phyloP scores from a whole-genome alignment of 148 eudicot genomes.

The Agrostemma githago region DNA sequence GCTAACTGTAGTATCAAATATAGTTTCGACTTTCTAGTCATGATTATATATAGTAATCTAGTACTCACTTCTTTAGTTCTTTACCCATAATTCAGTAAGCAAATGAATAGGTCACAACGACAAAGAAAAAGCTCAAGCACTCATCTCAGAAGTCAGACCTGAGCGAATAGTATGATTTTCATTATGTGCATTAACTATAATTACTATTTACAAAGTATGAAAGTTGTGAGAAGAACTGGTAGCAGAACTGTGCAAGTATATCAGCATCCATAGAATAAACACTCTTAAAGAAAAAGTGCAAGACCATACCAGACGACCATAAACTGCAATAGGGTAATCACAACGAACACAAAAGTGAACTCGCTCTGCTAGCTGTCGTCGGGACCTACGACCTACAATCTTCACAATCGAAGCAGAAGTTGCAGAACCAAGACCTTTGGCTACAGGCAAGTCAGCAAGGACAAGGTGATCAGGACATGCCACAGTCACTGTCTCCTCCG shows the following conservation, averaged over 20 bases:
- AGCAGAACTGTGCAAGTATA: neutral
- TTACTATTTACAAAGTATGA: neutral
- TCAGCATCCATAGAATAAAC: neutral
- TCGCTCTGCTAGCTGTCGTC: slow-evolving; percentile 89
- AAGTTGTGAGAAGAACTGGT: neutral
- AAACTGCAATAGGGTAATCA: slow-evolving; percentile 87
- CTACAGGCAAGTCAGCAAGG: slow-evolving; percentile 93
- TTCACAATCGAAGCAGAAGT: slow-evolving; percentile 52
- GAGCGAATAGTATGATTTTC: neutral
- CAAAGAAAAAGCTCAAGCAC: neutral
- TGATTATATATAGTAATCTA: too few species aligned
- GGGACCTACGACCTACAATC: slow-evolving; percentile 80
- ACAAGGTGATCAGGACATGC: slow-evolving; percentile 97
- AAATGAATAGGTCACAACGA: neutral
- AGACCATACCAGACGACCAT: slow-evolving; percentile 80
- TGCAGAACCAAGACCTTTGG: slow-evolving; percentile 81
- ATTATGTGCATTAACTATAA: neutral
- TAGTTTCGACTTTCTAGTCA: too few species aligned
- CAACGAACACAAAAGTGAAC: slow-evolving; percentile 96
- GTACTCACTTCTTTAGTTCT: too few species aligned
- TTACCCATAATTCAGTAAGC: neutral
- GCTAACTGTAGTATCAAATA: too few species aligned
- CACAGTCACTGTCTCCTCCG: slow-evolving; percentile 72
- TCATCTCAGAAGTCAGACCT: neutral
- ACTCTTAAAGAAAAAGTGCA: too few species aligned